Evolutionary conservation across 768 basidiomycete species (phyloP).

Genomic region (Lactarius sanguifluus): DNA sequence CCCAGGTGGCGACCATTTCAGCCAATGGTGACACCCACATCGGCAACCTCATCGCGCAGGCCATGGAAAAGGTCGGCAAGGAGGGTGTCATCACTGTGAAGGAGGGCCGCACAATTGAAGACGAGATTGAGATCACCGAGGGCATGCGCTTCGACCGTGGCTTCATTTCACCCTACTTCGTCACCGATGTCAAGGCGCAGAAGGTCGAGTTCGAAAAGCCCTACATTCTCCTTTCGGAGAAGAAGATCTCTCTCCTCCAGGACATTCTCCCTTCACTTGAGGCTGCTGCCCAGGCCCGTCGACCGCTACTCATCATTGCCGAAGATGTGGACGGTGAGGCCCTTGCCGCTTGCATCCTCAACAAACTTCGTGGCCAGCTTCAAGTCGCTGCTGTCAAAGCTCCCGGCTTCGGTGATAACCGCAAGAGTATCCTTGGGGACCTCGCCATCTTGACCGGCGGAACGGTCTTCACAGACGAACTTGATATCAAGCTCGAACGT

Average conservation of each 20-base stretch:
- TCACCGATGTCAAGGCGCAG: slow-evolving; percentile 96
- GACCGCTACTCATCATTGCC: slow-evolving; percentile 94
- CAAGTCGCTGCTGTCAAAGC: slow-evolving; percentile 95
- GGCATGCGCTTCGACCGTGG: slow-evolving; percentile 99
- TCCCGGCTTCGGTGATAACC: slow-evolving; percentile 98
- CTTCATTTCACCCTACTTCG: slow-evolving; percentile 96
- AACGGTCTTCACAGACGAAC: slow-evolving; percentile 89
- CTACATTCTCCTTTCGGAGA: slow-evolving; percentile 88
- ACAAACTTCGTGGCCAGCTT: slow-evolving; percentile 98
- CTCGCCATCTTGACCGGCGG: slow-evolving; percentile 97
- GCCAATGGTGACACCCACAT: slow-evolving; percentile 82
- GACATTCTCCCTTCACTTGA: slow-evolving; percentile 95
- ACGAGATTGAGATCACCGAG: slow-evolving; percentile 99
- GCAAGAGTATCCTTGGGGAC: slow-evolving; percentile 96
- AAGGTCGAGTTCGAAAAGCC: slow-evolving; percentile 98
- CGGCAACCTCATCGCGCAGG: slow-evolving; percentile 93
- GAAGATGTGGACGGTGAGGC: slow-evolving; percentile 99
- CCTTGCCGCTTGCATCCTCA: slow-evolving; percentile 95
- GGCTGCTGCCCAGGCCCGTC: slow-evolving; percentile 73
- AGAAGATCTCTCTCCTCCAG: slow-evolving; percentile 94
- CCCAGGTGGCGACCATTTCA: slow-evolving; percentile 87
- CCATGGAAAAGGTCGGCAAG: slow-evolving; percentile 99
- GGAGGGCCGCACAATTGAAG: slow-evolving; percentile 96
- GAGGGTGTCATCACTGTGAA: slow-evolving; percentile 99
- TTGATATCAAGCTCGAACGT: slow-evolving; percentile 96